These are phyloP conservation scores for Lactifluus volemus DNA, from an alignment of 768 basidiomycete species.

Conservation along the genomic window DNA sequence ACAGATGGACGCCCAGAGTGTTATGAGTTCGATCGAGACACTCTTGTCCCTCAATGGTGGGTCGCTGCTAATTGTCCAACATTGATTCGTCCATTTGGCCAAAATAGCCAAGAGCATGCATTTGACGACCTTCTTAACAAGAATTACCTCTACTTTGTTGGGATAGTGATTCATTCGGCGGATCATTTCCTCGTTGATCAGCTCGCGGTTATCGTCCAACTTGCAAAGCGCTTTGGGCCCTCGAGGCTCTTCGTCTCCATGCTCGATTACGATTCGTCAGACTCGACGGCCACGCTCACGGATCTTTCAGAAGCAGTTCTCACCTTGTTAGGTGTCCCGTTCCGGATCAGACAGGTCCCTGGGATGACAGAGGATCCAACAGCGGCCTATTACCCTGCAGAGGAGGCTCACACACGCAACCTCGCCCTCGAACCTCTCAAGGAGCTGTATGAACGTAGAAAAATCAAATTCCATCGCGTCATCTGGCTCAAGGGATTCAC, in stretches of 20 bases:
- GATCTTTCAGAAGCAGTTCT: slow-evolving; percentile 95
- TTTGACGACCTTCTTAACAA: slow-evolving; percentile 84
- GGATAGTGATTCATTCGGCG: slow-evolving; percentile 92
- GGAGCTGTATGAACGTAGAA: slow-evolving; percentile 68
- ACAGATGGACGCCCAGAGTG: slow-evolving; percentile 84
- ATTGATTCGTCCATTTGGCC: slow-evolving; percentile 87
- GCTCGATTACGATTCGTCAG: slow-evolving; percentile 93
- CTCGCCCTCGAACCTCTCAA: slow-evolving; percentile 83
- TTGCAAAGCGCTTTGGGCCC: slow-evolving; percentile 84
- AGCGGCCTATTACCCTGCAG: slow-evolving; percentile 89
- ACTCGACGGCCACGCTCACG: slow-evolving; percentile 88
- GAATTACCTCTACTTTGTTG: slow-evolving; percentile 87
- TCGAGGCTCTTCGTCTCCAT: slow-evolving; percentile 93
- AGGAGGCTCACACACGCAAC: slow-evolving; percentile 92
- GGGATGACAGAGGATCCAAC: slow-evolving; percentile 86
- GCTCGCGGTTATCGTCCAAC: slow-evolving; percentile 93
- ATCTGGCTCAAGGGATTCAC: slow-evolving; percentile 99
- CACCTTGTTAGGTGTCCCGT: slow-evolving; percentile 87
- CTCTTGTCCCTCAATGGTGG: slow-evolving; percentile 97
- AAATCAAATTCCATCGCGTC: slow-evolving; percentile 81
- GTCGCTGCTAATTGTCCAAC: slow-evolving; percentile 94
- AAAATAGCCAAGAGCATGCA: slow-evolving; percentile 75
- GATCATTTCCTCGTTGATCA: slow-evolving; percentile 99
- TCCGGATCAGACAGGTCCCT: slow-evolving; percentile 84
- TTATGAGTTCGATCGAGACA: slow-evolving; percentile 84